A percentile compares a stretch with the other conserved stretches of the same genome.
Conservation (phyloP, 2,329 filamentous ascomycete species). For the Pseudocercospora musae region DNA sequence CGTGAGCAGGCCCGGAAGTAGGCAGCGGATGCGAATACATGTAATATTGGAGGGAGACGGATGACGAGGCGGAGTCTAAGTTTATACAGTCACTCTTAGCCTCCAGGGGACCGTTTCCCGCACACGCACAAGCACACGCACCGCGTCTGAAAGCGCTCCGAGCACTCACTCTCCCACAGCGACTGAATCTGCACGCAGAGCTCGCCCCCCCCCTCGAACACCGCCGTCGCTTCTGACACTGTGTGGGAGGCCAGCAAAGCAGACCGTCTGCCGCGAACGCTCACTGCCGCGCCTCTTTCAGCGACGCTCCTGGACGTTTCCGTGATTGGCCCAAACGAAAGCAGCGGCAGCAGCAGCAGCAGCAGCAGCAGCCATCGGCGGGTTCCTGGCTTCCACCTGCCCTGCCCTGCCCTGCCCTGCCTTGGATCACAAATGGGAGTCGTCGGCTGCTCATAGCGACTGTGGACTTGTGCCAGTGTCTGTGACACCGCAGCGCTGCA, state of each 20-base stretch:
- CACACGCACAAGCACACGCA: too few species aligned
- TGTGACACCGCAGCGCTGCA: conserved; percentile 27
- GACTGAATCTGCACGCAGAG: not conserved
- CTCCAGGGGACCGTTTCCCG: not conserved
- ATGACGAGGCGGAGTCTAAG: not conserved
- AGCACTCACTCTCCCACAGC: not conserved
- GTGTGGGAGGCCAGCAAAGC: not conserved
- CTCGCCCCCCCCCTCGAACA: conserved; percentile 7
- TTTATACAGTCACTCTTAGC: not conserved
- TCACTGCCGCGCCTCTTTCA: not conserved
- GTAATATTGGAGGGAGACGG: not conserved
- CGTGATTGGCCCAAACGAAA: not conserved
- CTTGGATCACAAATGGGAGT: conserved; percentile 27
- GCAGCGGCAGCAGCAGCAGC: conserved; percentile 9
- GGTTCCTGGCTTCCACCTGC: conserved; percentile 11
- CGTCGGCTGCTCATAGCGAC: conserved; percentile 17
- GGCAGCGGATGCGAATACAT: not conserved
- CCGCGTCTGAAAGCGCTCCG: not conserved
- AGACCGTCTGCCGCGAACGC: not conserved
- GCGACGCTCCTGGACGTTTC: conserved; percentile 1
- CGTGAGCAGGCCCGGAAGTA: not conserved
- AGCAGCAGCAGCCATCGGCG: conserved; percentile 9
- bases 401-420: conserved; percentile 5
- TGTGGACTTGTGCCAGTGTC: conserved; percentile 30
- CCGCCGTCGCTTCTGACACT: not conserved